Evolutionary conservation across 768 basidiomycete genomes (phyloP).

Genomic region (Rickenella mellea): DNA sequence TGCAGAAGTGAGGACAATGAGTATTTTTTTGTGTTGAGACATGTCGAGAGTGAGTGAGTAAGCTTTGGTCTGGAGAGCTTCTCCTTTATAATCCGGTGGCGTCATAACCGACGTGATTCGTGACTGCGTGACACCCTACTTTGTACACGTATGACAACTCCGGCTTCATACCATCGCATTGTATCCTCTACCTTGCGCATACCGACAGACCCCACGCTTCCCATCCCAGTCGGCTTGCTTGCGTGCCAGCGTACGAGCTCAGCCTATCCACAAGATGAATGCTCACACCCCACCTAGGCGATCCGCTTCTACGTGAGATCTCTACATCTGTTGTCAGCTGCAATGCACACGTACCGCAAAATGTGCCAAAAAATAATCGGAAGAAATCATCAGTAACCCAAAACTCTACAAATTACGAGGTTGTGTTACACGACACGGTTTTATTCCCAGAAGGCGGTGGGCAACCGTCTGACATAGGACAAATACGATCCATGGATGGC

Average conservation of each 20-base stretch:
- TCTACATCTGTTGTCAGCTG: conserved; percentile 47
- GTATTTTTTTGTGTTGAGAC: conserved; percentile 22
- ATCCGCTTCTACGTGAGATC: conserved; percentile 56
- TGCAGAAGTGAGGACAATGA: conserved; percentile 71
- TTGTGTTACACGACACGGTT: conserved; percentile 67
- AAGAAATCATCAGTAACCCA: conserved; percentile 41
- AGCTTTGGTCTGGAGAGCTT: not conserved
- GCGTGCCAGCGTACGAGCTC: conserved; percentile 61
- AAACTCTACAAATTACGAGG: conserved; percentile 42
- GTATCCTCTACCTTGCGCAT: conserved; percentile 47
- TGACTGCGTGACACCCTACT: conserved; percentile 36
- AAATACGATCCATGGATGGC: conserved; percentile 36
- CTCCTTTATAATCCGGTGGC: not conserved
- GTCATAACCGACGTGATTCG: conserved; percentile 7
- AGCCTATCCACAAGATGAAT: not conserved
- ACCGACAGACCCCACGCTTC: conserved; percentile 35
- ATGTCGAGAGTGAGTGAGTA: not conserved
- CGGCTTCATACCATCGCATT: conserved; percentile 55
- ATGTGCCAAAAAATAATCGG: conserved; percentile 25
- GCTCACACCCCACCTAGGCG: conserved; percentile 31
- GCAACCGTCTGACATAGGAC: conserved; percentile 68
- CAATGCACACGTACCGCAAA: conserved; percentile 33
- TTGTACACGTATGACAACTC: conserved; percentile 27
- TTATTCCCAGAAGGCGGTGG: conserved; percentile 82
- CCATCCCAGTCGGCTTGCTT: conserved; percentile 68